phyloP scores from a whole-genome alignment of 805 yeast genomes.

The Saccharomyces kudriavzevii region DNA sequence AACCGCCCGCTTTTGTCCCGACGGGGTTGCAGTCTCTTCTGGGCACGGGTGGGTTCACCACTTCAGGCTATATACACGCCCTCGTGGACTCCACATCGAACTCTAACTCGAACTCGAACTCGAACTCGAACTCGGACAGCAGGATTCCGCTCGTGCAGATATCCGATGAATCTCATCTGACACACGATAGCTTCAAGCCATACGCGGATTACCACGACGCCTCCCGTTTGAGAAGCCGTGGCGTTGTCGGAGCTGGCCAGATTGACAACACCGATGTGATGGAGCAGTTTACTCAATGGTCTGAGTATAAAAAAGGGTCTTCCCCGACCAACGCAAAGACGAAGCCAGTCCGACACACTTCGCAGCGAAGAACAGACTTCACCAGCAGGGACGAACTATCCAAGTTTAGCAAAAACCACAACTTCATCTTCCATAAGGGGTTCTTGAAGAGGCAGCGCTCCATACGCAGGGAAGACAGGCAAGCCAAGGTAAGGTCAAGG shows the following conservation, averaged over 20 bases:
- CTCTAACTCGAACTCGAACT: neutral
- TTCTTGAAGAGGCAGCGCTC: slow-evolving; percentile 11
- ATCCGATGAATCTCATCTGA: neutral
- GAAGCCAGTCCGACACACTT: slow-evolving; percentile 4
- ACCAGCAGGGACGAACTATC: slow-evolving; percentile 16
- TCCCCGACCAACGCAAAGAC: neutral
- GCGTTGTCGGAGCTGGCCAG: neutral
- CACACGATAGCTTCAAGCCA: neutral
- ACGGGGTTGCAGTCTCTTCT: neutral
- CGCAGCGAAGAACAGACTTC: slow-evolving; percentile 19
- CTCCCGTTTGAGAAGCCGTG: neutral
- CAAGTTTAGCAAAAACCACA: slow-evolving; percentile 7
- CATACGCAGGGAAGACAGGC: neutral
- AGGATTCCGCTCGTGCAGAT: neutral
- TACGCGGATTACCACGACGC: neutral
- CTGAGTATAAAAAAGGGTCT: neutral
- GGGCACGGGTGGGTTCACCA: neutral
- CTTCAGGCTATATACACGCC: neutral
- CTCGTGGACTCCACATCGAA: neutral
- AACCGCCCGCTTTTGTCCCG: neutral
- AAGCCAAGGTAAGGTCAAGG: slow-evolving; percentile 1
- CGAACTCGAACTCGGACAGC: neutral
- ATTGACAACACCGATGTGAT: neutral
- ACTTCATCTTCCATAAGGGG: slow-evolving; percentile 24
- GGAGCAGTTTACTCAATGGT: neutral